A percentile compares a stretch with the other conserved stretches of the same genome.
Evolutionary conservation across 2,329 filamentous ascomycete species (phyloP).

Genomic region (Diplodia mutila): DNA sequence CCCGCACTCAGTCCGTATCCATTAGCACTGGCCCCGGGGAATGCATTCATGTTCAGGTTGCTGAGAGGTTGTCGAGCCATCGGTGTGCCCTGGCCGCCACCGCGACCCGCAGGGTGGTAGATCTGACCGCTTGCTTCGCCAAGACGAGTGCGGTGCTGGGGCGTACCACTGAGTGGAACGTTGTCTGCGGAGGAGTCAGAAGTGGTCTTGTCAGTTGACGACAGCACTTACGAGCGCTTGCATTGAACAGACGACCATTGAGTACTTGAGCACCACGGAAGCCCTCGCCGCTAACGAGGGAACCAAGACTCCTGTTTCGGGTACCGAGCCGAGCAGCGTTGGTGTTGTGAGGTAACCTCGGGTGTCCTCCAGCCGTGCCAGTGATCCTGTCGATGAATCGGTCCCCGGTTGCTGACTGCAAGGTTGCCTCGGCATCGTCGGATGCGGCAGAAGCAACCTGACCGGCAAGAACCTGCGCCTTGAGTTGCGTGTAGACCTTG

Average conservation of each 20-base stretch:
- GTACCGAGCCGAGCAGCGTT: not conserved
- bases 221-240: not conserved
- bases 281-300: slow-evolving; percentile 7
- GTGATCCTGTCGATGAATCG: slow-evolving; percentile 33
- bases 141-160: slow-evolving; percentile 33
- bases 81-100: slow-evolving; percentile 38
- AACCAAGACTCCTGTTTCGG: slow-evolving; percentile 23
- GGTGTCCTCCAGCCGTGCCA: slow-evolving; percentile 30
- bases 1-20: slow-evolving; percentile 37
- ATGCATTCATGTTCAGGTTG: slow-evolving; percentile 30
- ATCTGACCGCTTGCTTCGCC: slow-evolving; percentile 36
- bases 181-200: slow-evolving; percentile 31
- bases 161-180: slow-evolving; percentile 33
- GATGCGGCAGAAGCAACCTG: slow-evolving; percentile 60
- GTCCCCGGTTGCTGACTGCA: slow-evolving; percentile 34
- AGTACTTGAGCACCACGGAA: slow-evolving; percentile 27
- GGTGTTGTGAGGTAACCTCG: not conserved
- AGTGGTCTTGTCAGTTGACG: not conserved
- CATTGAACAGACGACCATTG: not conserved
- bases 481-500: slow-evolving; percentile 60
- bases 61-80: slow-evolving; percentile 39
- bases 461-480: slow-evolving; percentile 58
- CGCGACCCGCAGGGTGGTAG: slow-evolving; percentile 30
- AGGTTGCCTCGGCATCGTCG: slow-evolving; percentile 45
- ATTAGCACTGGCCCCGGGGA: slow-evolving; percentile 31